These are phyloP conservation scores for Bipolaris zeicola DNA, from an alignment of 2,329 filamentous ascomycete species.

Conservation along the genomic window DNA sequence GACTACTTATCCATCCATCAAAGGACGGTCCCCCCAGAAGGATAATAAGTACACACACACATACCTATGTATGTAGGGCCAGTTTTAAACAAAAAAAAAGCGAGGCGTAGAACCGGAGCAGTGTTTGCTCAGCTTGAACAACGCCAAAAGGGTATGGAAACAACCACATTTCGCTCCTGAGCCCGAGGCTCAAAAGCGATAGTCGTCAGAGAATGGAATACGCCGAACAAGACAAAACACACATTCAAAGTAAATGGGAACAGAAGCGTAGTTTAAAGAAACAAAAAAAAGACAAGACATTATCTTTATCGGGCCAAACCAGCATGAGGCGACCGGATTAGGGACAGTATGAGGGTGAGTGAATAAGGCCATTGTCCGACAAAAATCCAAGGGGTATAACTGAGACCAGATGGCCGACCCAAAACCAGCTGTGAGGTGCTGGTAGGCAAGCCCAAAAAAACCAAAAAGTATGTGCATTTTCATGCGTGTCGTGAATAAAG, in stretches of 20 bases:
- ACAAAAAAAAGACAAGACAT: conserved; percentile 25
- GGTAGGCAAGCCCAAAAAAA: conserved; percentile 14
- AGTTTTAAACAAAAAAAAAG: conserved; percentile 11
- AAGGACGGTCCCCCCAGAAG: too few species aligned
- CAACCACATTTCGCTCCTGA: conserved; percentile 19
- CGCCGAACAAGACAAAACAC: neutral
- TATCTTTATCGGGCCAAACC: conserved; percentile 17
- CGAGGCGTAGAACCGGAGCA: too few species aligned
- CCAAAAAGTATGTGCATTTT: conserved; percentile 26
- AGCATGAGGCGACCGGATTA: conserved; percentile 16
- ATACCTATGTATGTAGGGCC: conserved; percentile 19
- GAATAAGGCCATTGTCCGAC: conserved; percentile 8
- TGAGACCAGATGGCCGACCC: conserved; percentile 17
- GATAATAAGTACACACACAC: neutral
- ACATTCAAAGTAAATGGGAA: neutral
- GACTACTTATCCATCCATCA: neutral
- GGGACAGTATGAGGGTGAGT: conserved; percentile 29
- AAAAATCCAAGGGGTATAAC: conserved; percentile 29
- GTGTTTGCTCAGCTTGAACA: neutral
- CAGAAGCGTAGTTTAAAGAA: too few species aligned
- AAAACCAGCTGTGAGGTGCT: conserved; percentile 7
- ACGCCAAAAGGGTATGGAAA: conserved; percentile 18
- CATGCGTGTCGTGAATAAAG: conserved; percentile 33
- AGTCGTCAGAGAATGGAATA: conserved; percentile 17
- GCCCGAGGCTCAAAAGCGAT: conserved; percentile 2